Evolutionary conservation across 495 filamentous ascomycete species (phyloP), one percentile per base, ranked within the genome.

Genomic region (Chaetomium fimeti): DNA sequence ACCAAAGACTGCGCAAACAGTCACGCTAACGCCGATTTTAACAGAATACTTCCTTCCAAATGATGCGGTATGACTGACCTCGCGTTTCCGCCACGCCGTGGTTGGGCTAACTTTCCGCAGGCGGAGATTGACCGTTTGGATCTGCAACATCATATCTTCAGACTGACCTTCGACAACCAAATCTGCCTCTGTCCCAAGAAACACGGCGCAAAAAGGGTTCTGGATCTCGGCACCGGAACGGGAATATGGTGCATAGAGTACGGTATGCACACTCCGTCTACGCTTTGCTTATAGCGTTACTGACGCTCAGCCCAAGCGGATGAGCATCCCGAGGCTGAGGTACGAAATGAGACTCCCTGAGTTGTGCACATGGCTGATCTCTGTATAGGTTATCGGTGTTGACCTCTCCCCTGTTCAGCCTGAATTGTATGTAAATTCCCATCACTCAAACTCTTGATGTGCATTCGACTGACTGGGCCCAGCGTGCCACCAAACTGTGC

Each of bases 131-230:
- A 59, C 45, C n/a, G n/a, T n/a, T n/a, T n/a, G 74, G 77, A 80
- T 64, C 52, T 80, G 16, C 74, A 77, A 62, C 73, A 80, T 56
- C 69, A 76, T 29, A 58, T 74, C 9, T 75, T 73, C 52, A 57
- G 49, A 5, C 63, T 78, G 61, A 76, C 72, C 0, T 70, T 72
- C 12, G 69, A 74, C 27, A 69, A 68, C 29, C 61, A 63, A 47
- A 43, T 76, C 11, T 74, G 68, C 59, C 63, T 71, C 0, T 69
- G 68, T 22, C 69, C 76, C 64, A 56, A 72, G 71, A 60, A 73
- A 3, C 64, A 76, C 7, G 56, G 69, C 2, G 70, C 69, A 5
- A 66, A 72, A 40, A 57, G 73, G 6, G 69, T 77, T 0, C 73
- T 75, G 43, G 69, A 75, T 40, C 65, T 69, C 25, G 68, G 68